Evolutionary conservation across 78 protist species (phyloP).

Genomic region (Dictyostelium purpureum): DNA sequence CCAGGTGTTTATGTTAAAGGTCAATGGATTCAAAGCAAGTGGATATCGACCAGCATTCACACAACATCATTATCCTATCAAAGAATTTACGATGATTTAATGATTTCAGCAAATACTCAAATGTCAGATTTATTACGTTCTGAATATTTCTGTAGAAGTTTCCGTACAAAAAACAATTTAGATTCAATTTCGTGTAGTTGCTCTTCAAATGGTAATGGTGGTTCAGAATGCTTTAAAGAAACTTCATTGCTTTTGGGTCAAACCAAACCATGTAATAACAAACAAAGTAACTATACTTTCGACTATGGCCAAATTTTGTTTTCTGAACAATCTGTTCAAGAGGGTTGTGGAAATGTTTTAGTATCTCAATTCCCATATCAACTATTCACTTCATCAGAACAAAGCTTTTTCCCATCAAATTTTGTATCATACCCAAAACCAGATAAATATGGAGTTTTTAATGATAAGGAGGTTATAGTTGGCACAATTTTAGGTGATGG

Average conservation of each 20-base stretch:
- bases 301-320: not conserved
- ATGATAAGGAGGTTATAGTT: not conserved
- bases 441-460: slow-evolving; percentile 2
- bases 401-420: not conserved
- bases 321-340: not conserved
- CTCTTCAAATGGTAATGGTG: not conserved
- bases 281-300: not conserved
- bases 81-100: not conserved
- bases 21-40: not conserved
- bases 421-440: slow-evolving; percentile 36
- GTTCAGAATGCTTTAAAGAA: slow-evolving; percentile 1
- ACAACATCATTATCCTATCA: not conserved
- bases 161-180: not conserved
- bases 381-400: not conserved
- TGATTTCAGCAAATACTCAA: not conserved
- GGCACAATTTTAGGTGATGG: slow-evolving; percentile 40
- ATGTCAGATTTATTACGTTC: slow-evolving; percentile 31
- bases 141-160: slow-evolving; percentile 20
- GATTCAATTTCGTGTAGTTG: slow-evolving; percentile 39
- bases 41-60: not conserved
- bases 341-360: slow-evolving; percentile 10
- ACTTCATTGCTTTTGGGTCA: slow-evolving; percentile 8
- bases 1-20: not conserved
- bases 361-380: slow-evolving; percentile 21
- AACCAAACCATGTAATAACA: slow-evolving; percentile 1